A percentile compares a stretch with the other conserved stretches of the same genome.
Conservation (phyloP, 1,284 basidiomycete genomes). For the Ganoderma lucidum region DNA sequence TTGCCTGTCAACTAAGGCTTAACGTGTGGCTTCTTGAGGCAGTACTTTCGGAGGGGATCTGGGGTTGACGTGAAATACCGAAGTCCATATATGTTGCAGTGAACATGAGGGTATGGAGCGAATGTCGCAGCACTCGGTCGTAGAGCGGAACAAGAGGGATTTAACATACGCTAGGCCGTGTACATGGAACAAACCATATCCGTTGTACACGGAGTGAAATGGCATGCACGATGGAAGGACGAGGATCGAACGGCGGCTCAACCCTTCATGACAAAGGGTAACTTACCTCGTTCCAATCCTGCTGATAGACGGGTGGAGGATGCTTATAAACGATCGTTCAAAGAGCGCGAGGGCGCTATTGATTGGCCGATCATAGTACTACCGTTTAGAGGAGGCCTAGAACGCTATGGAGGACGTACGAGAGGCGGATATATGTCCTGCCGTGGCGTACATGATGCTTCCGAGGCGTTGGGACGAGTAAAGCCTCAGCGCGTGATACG, state of each 20-base stretch:
- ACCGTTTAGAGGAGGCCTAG: not conserved
- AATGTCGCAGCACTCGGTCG: slow-evolving; percentile 1
- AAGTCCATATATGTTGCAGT: not conserved
- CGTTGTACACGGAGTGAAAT: not conserved
- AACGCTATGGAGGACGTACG: not conserved
- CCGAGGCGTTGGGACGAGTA: not conserved
- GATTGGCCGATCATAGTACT: not conserved
- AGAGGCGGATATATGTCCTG: not conserved
- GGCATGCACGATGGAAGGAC: not conserved
- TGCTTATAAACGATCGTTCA: not conserved
- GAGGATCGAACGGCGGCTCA: not conserved
- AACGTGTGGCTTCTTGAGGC: slow-evolving; percentile 1
- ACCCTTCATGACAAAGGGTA: not conserved
- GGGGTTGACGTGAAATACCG: not conserved
- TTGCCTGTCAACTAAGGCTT: not conserved
- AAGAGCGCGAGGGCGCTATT: not conserved
- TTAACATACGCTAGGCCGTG: not conserved
- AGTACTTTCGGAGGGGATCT: not conserved
- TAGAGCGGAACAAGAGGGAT: not conserved
- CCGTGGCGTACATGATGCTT: not conserved
- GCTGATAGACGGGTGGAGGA: not conserved
- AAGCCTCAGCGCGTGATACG: not conserved
- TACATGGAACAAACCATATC: not conserved
- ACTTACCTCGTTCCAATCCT: not conserved
- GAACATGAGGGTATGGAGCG: not conserved